Evolutionary conservation across 495 filamentous ascomycete genomes (phyloP).

Genomic region (Pyrenula massariospora): DNA sequence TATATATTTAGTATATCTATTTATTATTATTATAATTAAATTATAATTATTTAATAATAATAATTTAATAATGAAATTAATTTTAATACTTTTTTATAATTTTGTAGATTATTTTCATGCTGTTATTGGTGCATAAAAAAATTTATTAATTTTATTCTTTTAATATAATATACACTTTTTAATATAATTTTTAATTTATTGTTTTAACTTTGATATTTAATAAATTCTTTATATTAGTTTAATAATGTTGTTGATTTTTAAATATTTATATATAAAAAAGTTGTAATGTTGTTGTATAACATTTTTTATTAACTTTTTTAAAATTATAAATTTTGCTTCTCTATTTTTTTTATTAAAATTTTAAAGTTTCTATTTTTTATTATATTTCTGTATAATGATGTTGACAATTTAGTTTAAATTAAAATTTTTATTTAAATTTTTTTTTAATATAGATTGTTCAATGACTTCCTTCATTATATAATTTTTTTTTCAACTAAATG

Average conservation of each 20-base stretch:
- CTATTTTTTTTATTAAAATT: too few species aligned
- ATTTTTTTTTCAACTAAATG: neutral
- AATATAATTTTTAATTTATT: too few species aligned
- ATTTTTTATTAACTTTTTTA: too few species aligned
- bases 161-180: too few species aligned
- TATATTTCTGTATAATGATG: neutral
- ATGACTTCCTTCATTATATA: neutral
- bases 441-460: too few species aligned
- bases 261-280: neutral
- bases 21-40: neutral
- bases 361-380: too few species aligned
- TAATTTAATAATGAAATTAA: too few species aligned
- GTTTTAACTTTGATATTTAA: too few species aligned
- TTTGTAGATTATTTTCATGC: neutral
- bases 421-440: neutral
- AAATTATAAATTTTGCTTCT: too few species aligned
- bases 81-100: too few species aligned
- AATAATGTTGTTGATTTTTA: neutral
- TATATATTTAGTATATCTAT: too few species aligned
- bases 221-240: too few species aligned
- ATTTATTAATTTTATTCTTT: neutral
- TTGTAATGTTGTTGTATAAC: neutral
- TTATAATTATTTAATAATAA: neutral
- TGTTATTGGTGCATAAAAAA: neutral
- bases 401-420: neutral